Evolutionary conservation across 306 rosid species (phyloP), one percentile per base, ranked within the genome.

Genomic region (Castanospermum australe): DNA sequence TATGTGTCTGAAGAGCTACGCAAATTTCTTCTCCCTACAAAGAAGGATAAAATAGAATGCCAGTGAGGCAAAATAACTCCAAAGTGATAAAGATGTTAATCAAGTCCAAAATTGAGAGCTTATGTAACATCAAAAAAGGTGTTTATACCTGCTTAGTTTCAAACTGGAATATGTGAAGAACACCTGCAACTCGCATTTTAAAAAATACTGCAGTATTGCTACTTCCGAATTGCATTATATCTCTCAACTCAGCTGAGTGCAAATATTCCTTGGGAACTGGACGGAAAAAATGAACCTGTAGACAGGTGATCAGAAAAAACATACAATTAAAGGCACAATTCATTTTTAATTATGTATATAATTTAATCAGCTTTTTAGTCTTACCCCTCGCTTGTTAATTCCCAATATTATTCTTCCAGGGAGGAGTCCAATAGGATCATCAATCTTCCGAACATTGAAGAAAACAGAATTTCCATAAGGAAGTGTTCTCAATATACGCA

Each of bases 181-280:
- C 98, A 18, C 99, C 97, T 9, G 99, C 99, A 76, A 95, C 98
- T 84, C 99, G 88, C 99, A 95, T 95, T 84, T 95, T 95, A 70
- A 95, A 95, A 82, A 95, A 95, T 62, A 95, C 98, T 3, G 99
- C 99, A 21, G 94, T 89, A 67, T 95, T 95, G 87, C 98, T 95
- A 71, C 98, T 95, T 62, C 99, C 98, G 47, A 95, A 95, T 78
- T 95, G 99, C 98, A 95, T 95, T 85, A 95, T 95, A 84, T 95
- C 99, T 88, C 98, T 90, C 80, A 95, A 88, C 80, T 93, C 99
- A 57, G 98, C 99, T 15, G 99, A 95, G 78, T 93, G 98, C 73
- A 95, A 84, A 84, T 95, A 93, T 76, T 95, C 98, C 86, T 95
- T 95, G 8, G 99, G 99, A 85, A 95, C 99, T 75, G 99, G 99